Conservation (phyloP, 75 land plant genomes). For the Selaginella moellendorffii region DNA sequence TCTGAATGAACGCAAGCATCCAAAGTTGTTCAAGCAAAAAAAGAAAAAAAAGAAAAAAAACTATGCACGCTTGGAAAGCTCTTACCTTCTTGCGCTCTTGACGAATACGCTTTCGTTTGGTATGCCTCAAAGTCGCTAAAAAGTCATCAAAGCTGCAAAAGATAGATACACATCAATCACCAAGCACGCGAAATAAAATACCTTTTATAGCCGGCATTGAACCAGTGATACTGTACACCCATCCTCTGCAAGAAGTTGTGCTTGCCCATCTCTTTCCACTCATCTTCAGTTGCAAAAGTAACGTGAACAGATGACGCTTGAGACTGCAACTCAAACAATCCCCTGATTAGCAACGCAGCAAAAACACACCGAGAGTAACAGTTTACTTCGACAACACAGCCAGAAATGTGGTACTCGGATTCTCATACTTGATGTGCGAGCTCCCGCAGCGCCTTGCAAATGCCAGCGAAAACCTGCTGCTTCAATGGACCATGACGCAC, state of each 20-base stretch:
- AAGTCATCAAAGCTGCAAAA: conserved; percentile 87
- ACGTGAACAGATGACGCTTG: conserved; percentile 82
- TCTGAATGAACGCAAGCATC: conserved; percentile 30
- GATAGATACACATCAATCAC: conserved; percentile 2
- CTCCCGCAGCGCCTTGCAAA: conserved; percentile 58
- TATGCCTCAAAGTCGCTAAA: conserved; percentile 89
- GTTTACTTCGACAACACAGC: too few species aligned
- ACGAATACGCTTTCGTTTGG: conserved; percentile 83
- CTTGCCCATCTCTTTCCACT: conserved; percentile 49
- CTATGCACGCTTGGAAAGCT: too few species aligned
- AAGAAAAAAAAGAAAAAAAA: too few species aligned
- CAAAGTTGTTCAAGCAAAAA: too few species aligned
- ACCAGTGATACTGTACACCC: conserved; percentile 98
- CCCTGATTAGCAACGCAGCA: too few species aligned
- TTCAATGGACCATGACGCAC: conserved; percentile 43
- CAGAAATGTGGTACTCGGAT: neutral
- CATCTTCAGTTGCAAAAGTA: conserved; percentile 66
- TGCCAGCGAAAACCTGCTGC: conserved; percentile 55
- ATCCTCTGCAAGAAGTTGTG: conserved; percentile 73
- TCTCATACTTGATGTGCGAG: conserved; percentile 32
- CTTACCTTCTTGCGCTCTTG: conserved; percentile 94
- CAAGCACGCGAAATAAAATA: conserved; percentile 4
- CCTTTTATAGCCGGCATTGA: conserved; percentile 69
- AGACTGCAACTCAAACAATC: too few species aligned
- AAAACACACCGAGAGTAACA: too few species aligned